Evolutionary conservation across 208 protist genomes (phyloP).

Genomic region (Leishmania tarentolae): DNA sequence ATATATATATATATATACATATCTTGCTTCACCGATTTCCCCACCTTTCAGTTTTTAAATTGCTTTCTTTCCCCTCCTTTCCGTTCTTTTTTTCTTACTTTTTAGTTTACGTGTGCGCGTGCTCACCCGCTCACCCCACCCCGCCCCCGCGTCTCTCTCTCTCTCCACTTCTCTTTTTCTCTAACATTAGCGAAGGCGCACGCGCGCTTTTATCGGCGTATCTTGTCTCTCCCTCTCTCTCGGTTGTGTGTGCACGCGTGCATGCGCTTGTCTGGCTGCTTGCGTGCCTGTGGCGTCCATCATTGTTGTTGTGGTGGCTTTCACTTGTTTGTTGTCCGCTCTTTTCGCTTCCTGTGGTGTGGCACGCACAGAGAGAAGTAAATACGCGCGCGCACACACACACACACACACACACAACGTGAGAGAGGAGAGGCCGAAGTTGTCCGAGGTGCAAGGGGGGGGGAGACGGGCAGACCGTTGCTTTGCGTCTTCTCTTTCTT

Average conservation of each 20-base stretch:
- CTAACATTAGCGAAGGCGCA: not conserved
- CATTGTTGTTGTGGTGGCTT: not conserved
- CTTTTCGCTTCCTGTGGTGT: not conserved
- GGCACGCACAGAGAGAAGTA: not conserved
- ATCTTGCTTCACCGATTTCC: not conserved
- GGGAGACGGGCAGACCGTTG: not conserved
- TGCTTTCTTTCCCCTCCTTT: not conserved
- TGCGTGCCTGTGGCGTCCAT: too few species aligned
- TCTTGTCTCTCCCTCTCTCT: too few species aligned
- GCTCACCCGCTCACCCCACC: not conserved
- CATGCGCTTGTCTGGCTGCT: too few species aligned
- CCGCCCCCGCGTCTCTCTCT: not conserved
- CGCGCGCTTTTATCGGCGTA: not conserved
- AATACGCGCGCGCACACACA: too few species aligned
- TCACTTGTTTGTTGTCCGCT: not conserved
- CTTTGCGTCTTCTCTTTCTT: slow-evolving; percentile 7
- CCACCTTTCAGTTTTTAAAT: not conserved
- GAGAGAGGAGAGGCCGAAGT: too few species aligned
- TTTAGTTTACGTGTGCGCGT: slow-evolving; percentile 9
- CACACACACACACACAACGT: too few species aligned
- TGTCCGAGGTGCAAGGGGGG: too few species aligned
- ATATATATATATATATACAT: too few species aligned
- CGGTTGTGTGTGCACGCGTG: too few species aligned
- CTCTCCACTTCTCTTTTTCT: not conserved
- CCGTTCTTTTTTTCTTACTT: slow-evolving; percentile 9